These are phyloP conservation scores for Myochromella boudieri DNA, from an alignment of 768 basidiomycete species.

Conservation along the genomic window DNA sequence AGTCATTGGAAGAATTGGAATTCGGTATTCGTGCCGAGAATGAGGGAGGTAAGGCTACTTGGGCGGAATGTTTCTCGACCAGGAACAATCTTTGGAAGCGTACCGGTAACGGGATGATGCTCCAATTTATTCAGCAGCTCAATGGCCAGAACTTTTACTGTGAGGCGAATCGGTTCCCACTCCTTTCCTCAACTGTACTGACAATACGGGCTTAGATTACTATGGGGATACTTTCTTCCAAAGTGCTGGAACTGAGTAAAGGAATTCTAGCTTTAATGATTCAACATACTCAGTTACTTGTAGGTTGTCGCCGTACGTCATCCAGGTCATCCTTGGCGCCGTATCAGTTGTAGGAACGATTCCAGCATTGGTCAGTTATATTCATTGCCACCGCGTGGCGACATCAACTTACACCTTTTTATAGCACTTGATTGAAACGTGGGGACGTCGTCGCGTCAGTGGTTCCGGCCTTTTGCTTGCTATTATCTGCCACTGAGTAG, in stretches of 20 bases:
- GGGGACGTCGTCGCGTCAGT: slow-evolving; percentile 68
- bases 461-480: not conserved
- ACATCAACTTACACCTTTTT: not conserved
- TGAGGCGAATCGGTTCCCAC: slow-evolving; percentile 26
- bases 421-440: slow-evolving; percentile 62
- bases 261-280: not conserved
- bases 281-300: not conserved
- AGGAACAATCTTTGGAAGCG: slow-evolving; percentile 70
- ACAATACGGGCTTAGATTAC: slow-evolving; percentile 48
- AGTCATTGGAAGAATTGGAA: slow-evolving; percentile 62
- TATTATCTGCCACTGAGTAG: not conserved
- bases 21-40: slow-evolving; percentile 71
- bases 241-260: slow-evolving; percentile 64
- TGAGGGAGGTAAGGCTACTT: slow-evolving; percentile 76
- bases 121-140: slow-evolving; percentile 79
- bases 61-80: slow-evolving; percentile 75
- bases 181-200: not conserved
- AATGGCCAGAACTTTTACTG: slow-evolving; percentile 84
- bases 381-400: not conserved
- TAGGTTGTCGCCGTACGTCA: slow-evolving; percentile 68
- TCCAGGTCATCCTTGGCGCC: slow-evolving; percentile 72
- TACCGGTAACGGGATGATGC: slow-evolving; percentile 79
- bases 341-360: slow-evolving; percentile 73
- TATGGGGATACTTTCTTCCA: slow-evolving; percentile 83
- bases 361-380: slow-evolving; percentile 53